Percentiles rank a stretch among this genome's conserved stretches.
Conservation (phyloP, 2,329 filamentous ascomycete species). For the Pseudocercospora fuligena region DNA sequence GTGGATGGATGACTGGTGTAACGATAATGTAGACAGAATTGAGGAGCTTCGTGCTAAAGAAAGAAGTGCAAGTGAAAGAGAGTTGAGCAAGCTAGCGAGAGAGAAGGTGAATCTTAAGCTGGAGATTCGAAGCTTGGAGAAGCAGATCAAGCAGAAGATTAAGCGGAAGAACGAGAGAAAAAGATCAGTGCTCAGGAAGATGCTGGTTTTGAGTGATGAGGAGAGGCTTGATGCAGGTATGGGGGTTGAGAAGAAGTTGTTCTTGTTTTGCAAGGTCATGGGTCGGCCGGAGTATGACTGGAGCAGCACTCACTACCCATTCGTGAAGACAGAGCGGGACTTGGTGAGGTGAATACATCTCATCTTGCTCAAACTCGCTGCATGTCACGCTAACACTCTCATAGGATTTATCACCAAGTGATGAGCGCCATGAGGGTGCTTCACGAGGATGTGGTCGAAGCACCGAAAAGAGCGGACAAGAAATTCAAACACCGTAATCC, state of each 20-base stretch:
- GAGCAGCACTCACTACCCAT: neutral
- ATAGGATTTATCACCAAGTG: constrained; percentile 7
- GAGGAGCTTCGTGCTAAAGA: neutral
- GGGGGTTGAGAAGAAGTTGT: neutral
- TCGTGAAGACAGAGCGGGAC: neutral
- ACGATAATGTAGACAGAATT: neutral
- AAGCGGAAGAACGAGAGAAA: neutral
- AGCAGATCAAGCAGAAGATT: neutral
- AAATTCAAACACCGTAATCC: constrained; percentile 14
- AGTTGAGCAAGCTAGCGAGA: neutral
- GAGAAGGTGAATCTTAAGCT: neutral
- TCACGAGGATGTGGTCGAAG: constrained; percentile 1
- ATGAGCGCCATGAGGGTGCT: constrained; percentile 11
- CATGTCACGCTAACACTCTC: neutral
- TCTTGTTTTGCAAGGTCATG: neutral
- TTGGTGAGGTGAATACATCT: neutral
- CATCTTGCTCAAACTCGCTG: neutral
- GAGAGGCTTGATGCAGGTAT: neutral
- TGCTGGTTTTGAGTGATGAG: neutral
- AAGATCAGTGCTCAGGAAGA: neutral
- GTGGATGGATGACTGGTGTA: constrained; percentile 7
- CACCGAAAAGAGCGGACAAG: constrained; percentile 6
- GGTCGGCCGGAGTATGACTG: neutral
- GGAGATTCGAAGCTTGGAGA: neutral
- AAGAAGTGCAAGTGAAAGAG: neutral